Evolutionary conservation across 495 filamentous ascomycete genomes (phyloP).

Genomic region (Penicillium pulvis): DNA sequence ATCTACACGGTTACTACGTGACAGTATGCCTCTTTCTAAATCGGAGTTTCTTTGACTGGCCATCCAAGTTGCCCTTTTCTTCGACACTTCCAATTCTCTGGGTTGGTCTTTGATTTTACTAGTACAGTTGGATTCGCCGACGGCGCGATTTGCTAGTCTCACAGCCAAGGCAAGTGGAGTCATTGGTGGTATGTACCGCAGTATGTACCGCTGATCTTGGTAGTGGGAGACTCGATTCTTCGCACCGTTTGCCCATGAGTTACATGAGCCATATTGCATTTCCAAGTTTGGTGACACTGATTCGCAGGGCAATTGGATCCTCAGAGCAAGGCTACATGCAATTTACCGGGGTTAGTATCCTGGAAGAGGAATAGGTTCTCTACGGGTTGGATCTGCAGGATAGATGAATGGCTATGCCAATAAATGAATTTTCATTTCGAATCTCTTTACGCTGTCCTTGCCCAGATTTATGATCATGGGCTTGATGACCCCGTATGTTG

Average conservation of each 20-base stretch:
- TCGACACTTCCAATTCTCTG: constrained; percentile 41
- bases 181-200: constrained; percentile 59
- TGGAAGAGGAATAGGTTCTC: no score
- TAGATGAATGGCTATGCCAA: no score
- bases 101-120: constrained; percentile 49
- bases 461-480: neutral
- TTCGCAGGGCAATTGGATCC: neutral
- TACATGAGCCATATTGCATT: neutral
- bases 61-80: constrained; percentile 40
- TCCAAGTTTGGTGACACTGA: neutral
- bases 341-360: no score
- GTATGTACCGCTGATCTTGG: constrained; percentile 48
- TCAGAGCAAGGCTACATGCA: neutral
- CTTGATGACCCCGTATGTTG: neutral
- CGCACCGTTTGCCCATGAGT: neutral
- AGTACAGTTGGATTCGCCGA: constrained; percentile 49
- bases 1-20: neutral
- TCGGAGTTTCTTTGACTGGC: constrained; percentile 27
- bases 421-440: no score
- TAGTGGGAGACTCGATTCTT: constrained; percentile 27
- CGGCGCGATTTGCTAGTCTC: constrained; percentile 43
- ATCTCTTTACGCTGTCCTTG: no score
- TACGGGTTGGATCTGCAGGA: no score
- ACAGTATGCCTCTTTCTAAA: constrained; percentile 13
- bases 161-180: constrained; percentile 51